A percentile compares a stretch with the other conserved stretches of the same genome.
phyloP scores from a whole-genome alignment of 1,139 yeast genomes.

The Yarrowia galli region DNA sequence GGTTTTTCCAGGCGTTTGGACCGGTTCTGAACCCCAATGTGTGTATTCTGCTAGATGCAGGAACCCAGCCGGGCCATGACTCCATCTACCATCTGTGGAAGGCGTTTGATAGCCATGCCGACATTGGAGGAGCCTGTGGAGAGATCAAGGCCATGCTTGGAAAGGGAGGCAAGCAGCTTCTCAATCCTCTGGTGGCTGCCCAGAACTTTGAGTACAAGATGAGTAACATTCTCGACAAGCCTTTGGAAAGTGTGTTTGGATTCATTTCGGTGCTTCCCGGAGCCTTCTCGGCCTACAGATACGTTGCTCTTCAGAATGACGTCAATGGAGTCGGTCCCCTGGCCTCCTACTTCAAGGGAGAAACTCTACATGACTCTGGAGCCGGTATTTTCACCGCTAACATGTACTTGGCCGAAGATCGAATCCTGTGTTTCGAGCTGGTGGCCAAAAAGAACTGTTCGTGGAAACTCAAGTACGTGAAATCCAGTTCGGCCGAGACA shows the following conservation, averaged over 20 bases:
- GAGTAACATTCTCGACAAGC: constrained; percentile 82
- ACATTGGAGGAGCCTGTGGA: constrained; percentile 90
- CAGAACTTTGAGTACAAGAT: constrained; percentile 86
- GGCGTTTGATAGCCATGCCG: constrained; percentile 67
- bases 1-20: constrained; percentile 84
- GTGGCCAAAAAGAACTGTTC: constrained; percentile 70
- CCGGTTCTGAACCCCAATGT: constrained; percentile 74
- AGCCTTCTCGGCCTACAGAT: constrained; percentile 85
- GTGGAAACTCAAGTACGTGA: constrained; percentile 75
- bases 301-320: constrained; percentile 68
- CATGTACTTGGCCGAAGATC: constrained; percentile 86
- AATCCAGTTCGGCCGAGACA: constrained; percentile 79
- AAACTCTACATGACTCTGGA: constrained; percentile 63
- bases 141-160: constrained; percentile 79
- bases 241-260: constrained; percentile 83
- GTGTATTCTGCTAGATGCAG: constrained; percentile 77
- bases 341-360: constrained; percentile 81
- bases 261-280: constrained; percentile 85
- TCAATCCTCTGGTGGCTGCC: constrained; percentile 81
- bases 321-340: constrained; percentile 73
- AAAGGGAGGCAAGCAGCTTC: constrained; percentile 58
- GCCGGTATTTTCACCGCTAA: constrained; percentile 80
- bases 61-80: constrained; percentile 75
- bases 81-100: constrained; percentile 82
- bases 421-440: constrained; percentile 73